Percentiles rank a stretch among this genome's conserved stretches.
Conservation (phyloP, 2,329 filamentous ascomycete species). For the Fusarium kyushuense region DNA sequence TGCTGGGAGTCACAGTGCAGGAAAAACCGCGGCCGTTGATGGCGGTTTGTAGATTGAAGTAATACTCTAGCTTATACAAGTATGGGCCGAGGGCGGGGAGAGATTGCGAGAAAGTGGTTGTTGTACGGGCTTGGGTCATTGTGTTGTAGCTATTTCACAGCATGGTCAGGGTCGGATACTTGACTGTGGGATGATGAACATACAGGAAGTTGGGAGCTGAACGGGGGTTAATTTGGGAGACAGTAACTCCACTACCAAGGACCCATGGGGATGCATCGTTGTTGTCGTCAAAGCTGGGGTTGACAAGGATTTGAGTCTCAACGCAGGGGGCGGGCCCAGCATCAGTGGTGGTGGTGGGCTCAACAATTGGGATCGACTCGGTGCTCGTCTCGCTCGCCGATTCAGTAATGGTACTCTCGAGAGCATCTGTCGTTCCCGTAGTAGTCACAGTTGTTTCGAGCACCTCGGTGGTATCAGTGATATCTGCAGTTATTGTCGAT, state of each 20-base stretch:
- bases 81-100: not conserved
- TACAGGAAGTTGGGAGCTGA: not conserved
- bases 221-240: not conserved
- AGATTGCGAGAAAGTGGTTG: not conserved
- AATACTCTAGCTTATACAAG: slow-evolving; percentile 6
- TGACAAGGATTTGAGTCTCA: slow-evolving; percentile 6
- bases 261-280: not conserved
- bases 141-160: not conserved
- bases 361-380: too few relatives aligned
- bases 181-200: not conserved
- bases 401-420: not conserved
- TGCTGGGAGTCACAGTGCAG: not conserved
- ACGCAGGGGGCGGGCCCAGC: not conserved
- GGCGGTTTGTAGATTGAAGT: not conserved
- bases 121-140: not conserved
- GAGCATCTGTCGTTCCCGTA: too few relatives aligned
- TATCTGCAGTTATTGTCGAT: not conserved
- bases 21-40: not conserved
- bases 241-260: not conserved
- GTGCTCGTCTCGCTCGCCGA: not conserved
- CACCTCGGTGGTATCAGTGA: not conserved
- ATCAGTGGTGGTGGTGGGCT: not conserved
- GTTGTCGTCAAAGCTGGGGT: slow-evolving; percentile 14
- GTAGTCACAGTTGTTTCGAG: not conserved
- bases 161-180: not conserved